Base-by-base conservation (phyloP, 2,329 filamentous ascomycete species). In the Tolypocladium endophyticum region DNA sequence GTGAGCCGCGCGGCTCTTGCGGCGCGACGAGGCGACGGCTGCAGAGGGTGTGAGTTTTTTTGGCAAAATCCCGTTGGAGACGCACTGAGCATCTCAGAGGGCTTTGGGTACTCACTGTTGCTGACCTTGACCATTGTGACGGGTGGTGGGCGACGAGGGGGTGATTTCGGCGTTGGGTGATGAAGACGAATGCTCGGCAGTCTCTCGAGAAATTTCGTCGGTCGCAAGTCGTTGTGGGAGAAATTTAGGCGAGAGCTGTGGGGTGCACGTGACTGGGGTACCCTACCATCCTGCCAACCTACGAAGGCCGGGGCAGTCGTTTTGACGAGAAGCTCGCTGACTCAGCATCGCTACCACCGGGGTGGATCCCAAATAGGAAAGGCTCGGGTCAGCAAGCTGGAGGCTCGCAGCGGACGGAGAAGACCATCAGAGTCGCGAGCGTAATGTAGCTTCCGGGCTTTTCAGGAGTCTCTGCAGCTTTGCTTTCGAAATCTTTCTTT, bases 1-100 rank as follows among this genome's bases (percentile, higher is more conserved):
- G 86, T 99, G 93, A 77, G 91, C 90, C 86, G 96, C 96, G 81
- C 94, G 91, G 82, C 91, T 94, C 91, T 99, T 99, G 83, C 93
- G 89, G 82, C 93, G 87, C 76, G 92, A 96, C 79, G 90, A 90
- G 63, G 71, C 67, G 74, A 91, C 74, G 72, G 76, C 85, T 88
- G 67, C 23, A 50, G 25, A 25, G 2, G 33, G 41, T 55, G 5
- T 56, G 3, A 56, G 20, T 5, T 2, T 25, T 54, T 6, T 47
- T 38, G 16, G 18, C 39, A 16, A 25, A 36, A 30, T n/a, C 5
- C 12, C n/a, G 33, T 30, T 35, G 36, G n/a, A 30, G 23, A 41
- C 59, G 39, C 23, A 50, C 12, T 7, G 8, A 35, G 9, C 30
- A 18, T 36, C 16, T 7, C 30, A 11, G 4, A 25, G 28, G 56